phyloP scores from a whole-genome alignment of 2,329 filamentous ascomycete species.

The Fonsecaea multimorphosa region DNA sequence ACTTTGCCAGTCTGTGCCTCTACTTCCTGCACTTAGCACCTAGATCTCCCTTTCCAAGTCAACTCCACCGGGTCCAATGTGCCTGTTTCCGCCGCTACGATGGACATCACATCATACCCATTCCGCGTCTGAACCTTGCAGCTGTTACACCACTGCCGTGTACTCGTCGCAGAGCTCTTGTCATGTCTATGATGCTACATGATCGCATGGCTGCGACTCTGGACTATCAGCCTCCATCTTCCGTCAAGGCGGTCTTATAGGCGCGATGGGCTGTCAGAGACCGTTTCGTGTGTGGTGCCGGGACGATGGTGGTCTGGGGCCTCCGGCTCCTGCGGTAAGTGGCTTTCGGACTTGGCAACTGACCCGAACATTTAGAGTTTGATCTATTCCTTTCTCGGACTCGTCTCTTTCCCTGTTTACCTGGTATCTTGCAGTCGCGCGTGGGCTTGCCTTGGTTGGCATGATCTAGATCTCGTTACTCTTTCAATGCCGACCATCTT shows the following conservation, averaged over 20 bases:
- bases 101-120: background rate
- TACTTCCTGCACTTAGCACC: background rate
- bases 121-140: background rate
- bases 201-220: background rate
- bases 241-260: background rate
- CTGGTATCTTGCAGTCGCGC: constrained; percentile 9
- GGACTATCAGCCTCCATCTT: background rate
- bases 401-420: constrained; percentile 8
- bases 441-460: constrained; percentile 8
- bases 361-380: constrained; percentile 11
- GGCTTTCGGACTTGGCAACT: constrained; percentile 5
- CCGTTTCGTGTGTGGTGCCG: background rate
- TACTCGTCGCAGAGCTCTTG: background rate
- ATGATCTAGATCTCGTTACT: background rate
- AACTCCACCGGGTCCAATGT: background rate
- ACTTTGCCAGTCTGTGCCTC: background rate
- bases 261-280: background rate
- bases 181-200: background rate
- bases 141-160: background rate
- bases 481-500: background rate
- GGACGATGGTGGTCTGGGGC: background rate
- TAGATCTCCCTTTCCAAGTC: background rate
- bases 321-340: constrained; percentile 6
- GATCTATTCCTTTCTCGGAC: constrained; percentile 11
- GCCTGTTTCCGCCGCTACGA: background rate